Evolutionary conservation across 2,329 filamentous ascomycete species (phyloP), one percentile per base, ranked within the genome.

Genomic region (Chaetomium olivaceum): DNA sequence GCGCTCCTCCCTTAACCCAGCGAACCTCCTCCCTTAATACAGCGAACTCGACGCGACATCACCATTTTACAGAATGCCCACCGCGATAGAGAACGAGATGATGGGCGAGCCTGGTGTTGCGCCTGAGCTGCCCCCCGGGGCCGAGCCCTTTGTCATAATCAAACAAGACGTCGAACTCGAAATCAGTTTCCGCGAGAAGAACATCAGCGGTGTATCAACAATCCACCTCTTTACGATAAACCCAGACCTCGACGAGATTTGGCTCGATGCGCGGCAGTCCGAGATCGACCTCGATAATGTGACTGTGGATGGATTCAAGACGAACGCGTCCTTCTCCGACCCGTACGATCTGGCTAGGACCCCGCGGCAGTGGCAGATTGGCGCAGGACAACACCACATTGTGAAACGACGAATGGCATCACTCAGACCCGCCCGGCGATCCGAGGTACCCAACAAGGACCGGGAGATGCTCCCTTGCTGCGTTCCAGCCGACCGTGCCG

Each of bases 121-220:
- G 1, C 27, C 61, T 19, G 70, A 72, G 12, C 57, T 66, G n/a
- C 65, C 62, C 3, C 12, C 50, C 12, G 66, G 63, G 16, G 68
- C 66, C 66, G 77, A 78, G 48, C 74, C 75, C 54, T 84, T 81
- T 68, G 74, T 84, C 50, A 80, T 98, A 65, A 84, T 92, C 62
- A 90, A 93, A 78, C 94, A 98, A 79, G 91, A 91, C 76, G 89
- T 99, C 58, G 89, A 93, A 73, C 83, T 99, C 67, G 93, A 98
- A 73, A 83, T 99, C 75, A 91, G 96, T 79, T 96, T 99, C 76
- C 84, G 86, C 69, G 86, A 86, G 62, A 89, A 89, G 77, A 85
- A 83, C 73, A 80, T 98, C 73, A 88, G 86, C 67, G 95, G 95
- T 59, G 89, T 86, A 69, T 92, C 91, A 9, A 90, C 93, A 71